These are phyloP conservation scores for Vitis labrusca DNA, from an alignment of 164 flowering plant genomes.

Conservation along the genomic window DNA sequence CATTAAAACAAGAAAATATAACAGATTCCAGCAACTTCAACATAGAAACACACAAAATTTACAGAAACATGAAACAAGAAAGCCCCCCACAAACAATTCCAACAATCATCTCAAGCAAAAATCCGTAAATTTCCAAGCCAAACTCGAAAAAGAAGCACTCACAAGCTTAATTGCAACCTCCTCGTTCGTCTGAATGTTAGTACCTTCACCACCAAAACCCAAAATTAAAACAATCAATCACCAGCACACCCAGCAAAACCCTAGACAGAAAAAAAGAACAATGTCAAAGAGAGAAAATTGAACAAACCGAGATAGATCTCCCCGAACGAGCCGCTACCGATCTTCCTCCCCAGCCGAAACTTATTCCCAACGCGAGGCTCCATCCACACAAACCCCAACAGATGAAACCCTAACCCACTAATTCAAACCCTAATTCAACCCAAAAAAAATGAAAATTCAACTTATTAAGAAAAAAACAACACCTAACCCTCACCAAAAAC, in stretches of 20 bases:
- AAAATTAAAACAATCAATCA: neutral
- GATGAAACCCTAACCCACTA: conserved; percentile 9
- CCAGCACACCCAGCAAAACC: too few species aligned
- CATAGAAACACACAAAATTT: too few species aligned
- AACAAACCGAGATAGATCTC: conserved; percentile 85
- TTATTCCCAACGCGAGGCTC: conserved; percentile 90
- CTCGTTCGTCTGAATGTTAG: conserved; percentile 82
- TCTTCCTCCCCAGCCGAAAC: conserved; percentile 83
- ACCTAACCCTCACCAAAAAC: neutral
- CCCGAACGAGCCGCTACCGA: conserved; percentile 92
- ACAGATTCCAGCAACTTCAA: too few species aligned
- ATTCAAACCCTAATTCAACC: conserved; percentile 11
- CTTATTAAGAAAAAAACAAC: neutral
- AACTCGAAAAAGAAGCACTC: conserved; percentile 23
- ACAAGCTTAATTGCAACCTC: conserved; percentile 94
- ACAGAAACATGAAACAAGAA: too few species aligned
- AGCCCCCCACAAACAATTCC: too few species aligned
- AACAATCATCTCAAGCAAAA: neutral
- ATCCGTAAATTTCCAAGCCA: neutral
- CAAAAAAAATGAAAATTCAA: neutral
- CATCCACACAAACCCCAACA: conserved; percentile 31
- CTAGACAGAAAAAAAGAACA: neutral
- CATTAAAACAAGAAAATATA: too few species aligned
- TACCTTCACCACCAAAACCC: conserved; percentile 44
- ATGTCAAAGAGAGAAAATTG: neutral